Conservation (phyloP, 352 stramenopile species). For the Peronospora destructor region DNA sequence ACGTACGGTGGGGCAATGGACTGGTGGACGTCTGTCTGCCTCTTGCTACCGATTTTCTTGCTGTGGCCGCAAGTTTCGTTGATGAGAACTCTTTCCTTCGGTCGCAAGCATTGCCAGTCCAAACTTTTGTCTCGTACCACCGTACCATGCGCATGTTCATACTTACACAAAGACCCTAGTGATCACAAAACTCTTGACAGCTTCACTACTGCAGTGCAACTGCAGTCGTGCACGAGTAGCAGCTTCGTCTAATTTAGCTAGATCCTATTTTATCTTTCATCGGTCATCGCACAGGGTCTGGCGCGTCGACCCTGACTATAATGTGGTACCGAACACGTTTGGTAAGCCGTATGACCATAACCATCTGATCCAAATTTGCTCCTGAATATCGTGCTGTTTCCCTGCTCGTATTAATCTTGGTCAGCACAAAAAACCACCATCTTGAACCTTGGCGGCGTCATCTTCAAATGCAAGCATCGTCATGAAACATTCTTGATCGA, state of each 20-base stretch:
- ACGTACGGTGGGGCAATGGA: no score
- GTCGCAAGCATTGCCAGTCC: neutral
- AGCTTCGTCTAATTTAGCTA: neutral
- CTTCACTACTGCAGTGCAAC: neutral
- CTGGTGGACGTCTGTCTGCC: no score
- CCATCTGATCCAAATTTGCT: neutral
- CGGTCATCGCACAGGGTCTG: neutral
- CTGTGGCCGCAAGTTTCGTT: no score
- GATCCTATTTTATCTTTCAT: neutral
- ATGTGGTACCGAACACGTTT: neutral
- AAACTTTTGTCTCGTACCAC: slow-evolving; percentile 3
- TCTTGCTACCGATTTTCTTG: no score
- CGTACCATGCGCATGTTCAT: no score
- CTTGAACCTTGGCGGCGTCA: slow-evolving; percentile 24
- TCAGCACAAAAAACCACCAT: slow-evolving; percentile 20
- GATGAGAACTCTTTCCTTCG: no score
- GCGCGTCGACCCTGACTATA: neutral
- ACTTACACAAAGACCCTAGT: neutral
- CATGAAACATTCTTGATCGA: slow-evolving; percentile 50
- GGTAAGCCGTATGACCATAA: no score
- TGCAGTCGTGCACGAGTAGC: neutral
- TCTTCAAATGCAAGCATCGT: slow-evolving; percentile 29
- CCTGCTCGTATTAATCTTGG: slow-evolving; percentile 17
- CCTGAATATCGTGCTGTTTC: slow-evolving; percentile 3
- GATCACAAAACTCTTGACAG: neutral